Percentiles rank a stretch among this genome's conserved stretches.
Evolutionary conservation across 1,284 basidiomycete species (phyloP).

Genomic region (Leccinum subspadiceum): DNA sequence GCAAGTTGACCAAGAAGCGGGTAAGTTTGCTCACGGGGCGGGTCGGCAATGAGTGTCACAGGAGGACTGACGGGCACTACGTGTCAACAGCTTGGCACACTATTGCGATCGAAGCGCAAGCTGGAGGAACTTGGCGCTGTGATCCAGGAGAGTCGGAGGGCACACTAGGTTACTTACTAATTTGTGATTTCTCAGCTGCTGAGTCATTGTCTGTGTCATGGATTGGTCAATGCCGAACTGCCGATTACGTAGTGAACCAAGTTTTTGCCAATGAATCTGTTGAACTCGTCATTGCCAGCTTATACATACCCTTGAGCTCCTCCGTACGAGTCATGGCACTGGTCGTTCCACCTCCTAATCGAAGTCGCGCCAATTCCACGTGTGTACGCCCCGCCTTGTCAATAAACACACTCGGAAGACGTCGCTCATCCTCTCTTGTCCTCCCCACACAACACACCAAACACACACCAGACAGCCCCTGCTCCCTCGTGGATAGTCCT

Average conservation of each 20-base stretch:
- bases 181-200: not conserved
- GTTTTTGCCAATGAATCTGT: conserved; percentile 17
- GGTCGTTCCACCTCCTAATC: conserved; percentile 35
- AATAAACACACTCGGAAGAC: conserved; percentile 52
- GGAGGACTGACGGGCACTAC: conserved; percentile 1
- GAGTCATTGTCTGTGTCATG: conserved; percentile 19
- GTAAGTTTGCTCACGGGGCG: conserved; percentile 49
- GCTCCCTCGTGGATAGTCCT: conserved; percentile 8
- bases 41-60: not conserved
- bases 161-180: conserved; percentile 38
- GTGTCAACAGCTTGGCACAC: conserved; percentile 77
- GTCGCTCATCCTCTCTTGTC: conserved; percentile 43
- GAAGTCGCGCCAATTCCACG: conserved; percentile 61
- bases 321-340: conserved; percentile 27
- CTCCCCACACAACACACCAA: conserved; percentile 25
- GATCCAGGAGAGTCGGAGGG: conserved; percentile 89
- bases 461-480: not conserved
- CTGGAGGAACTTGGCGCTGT: conserved; percentile 89
- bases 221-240: conserved; percentile 3
- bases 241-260: conserved; percentile 26
- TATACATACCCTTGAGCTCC: conserved; percentile 1
- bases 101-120: conserved; percentile 96
- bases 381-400: conserved; percentile 55
- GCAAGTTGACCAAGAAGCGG: conserved; percentile 97
- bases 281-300: conserved; percentile 6